A percentile compares a stretch with the other conserved stretches of the same genome.
Conservation (phyloP, 805 yeast genomes). For the Torulaspora maleeae region DNA sequence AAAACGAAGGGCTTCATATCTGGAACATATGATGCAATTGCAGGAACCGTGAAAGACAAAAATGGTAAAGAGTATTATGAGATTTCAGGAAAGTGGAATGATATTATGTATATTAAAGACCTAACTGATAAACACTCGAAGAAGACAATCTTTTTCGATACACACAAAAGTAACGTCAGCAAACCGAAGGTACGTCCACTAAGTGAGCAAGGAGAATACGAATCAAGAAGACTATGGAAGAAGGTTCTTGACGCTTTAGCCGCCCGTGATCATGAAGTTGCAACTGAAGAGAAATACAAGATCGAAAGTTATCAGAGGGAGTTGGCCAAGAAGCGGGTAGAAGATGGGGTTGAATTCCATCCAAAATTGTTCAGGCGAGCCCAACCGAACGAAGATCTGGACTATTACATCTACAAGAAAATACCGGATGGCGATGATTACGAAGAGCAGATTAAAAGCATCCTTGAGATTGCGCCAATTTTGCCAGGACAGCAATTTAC, state of each 20-base stretch:
- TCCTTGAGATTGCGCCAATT: constrained; percentile 68
- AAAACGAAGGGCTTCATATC: constrained; percentile 91
- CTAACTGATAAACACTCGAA: constrained; percentile 42
- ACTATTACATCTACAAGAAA: constrained; percentile 61
- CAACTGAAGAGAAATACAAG: constrained; percentile 82
- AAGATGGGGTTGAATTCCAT: constrained; percentile 72
- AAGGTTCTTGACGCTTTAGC: constrained; percentile 79
- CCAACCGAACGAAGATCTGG: constrained; percentile 46
- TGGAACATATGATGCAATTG: constrained; percentile 87
- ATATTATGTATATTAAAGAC: constrained; percentile 63
- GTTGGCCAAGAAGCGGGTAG: constrained; percentile 65
- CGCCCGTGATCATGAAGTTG: constrained; percentile 68
- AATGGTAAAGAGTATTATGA: constrained; percentile 56
- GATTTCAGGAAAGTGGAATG: constrained; percentile 92
- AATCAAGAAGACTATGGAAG: constrained; percentile 80
- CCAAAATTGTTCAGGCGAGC: constrained; percentile 68
- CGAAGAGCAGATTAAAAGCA: constrained; percentile 50
- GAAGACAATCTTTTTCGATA: constrained; percentile 54
- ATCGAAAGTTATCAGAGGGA: constrained; percentile 86
- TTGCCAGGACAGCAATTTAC: constrained; percentile 75
- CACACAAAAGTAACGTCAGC: constrained; percentile 47
- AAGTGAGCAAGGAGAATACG: constrained; percentile 72
- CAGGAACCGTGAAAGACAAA: constrained; percentile 59
- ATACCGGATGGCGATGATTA: constrained; percentile 49
- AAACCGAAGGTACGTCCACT: constrained; percentile 74